phyloP scores from a whole-genome alignment of 805 yeast genomes.

The Spathaspora arborariae region DNA sequence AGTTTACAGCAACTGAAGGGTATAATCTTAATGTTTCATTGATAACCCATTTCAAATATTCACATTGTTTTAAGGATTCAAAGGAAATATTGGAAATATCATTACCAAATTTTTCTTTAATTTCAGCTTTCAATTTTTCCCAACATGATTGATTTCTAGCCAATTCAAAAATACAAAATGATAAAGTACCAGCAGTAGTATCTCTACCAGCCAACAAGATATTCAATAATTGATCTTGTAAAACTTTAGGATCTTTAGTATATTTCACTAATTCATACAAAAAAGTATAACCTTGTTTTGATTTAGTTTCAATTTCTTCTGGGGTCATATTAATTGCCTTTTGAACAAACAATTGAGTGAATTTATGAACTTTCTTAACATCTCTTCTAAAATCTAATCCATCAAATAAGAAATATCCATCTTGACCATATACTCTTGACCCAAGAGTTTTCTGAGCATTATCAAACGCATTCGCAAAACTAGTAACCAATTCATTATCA shows the following conservation, averaged over 20 bases:
- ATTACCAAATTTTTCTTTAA: slow-evolving; percentile 22
- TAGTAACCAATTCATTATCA: slow-evolving; percentile 23
- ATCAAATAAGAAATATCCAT: slow-evolving; percentile 23
- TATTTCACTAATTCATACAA: slow-evolving; percentile 39
- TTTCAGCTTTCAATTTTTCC: slow-evolving; percentile 23
- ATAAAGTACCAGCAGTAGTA: slow-evolving; percentile 35
- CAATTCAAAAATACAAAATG: slow-evolving; percentile 28
- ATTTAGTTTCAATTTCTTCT: slow-evolving; percentile 24
- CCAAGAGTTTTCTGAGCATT: slow-evolving; percentile 30
- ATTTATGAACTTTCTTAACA: slow-evolving; percentile 27
- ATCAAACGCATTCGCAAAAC: slow-evolving; percentile 35
- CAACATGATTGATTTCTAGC: slow-evolving; percentile 29
- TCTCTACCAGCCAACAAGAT: slow-evolving; percentile 40
- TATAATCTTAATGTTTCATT: slow-evolving; percentile 31
- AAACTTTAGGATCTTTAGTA: slow-evolving; percentile 32
- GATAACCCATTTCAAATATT: slow-evolving; percentile 27
- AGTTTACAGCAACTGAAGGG: slow-evolving; percentile 34
- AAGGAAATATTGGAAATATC: slow-evolving; percentile 19
- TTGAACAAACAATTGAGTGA: slow-evolving; percentile 28
- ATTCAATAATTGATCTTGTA: slow-evolving; percentile 39
- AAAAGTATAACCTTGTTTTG: slow-evolving; percentile 32
- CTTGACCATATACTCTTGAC: slow-evolving; percentile 30
- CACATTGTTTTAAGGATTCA: slow-evolving; percentile 32
- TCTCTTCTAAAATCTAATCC: slow-evolving; percentile 25
- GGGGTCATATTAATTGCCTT: slow-evolving; percentile 25